These are phyloP conservation scores for Aspergillus jensenii DNA, from an alignment of 2,329 filamentous ascomycete genomes.

Conservation along the genomic window DNA sequence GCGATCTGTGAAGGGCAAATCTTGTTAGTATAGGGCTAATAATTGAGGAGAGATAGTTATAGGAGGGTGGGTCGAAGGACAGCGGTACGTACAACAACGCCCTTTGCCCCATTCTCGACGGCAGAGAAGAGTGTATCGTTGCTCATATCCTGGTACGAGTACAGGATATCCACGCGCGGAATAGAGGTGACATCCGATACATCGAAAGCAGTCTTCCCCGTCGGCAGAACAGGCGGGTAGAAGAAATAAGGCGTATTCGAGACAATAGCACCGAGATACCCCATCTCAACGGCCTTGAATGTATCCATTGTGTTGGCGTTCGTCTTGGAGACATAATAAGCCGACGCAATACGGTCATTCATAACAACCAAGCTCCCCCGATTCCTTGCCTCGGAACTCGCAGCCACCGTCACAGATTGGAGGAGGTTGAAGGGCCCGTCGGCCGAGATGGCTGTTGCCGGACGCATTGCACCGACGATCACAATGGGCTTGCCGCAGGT, in stretches of 20 bases:
- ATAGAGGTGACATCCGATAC: slow-evolving; percentile 17
- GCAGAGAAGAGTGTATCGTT: slow-evolving; percentile 23
- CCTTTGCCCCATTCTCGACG: slow-evolving; percentile 24
- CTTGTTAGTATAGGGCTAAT: neutral
- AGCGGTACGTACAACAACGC: slow-evolving; percentile 22
- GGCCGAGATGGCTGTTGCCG: slow-evolving; percentile 61
- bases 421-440: slow-evolving; percentile 65
- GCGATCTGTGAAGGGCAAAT: slow-evolving; percentile 15
- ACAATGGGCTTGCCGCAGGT: slow-evolving; percentile 60
- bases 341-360: slow-evolving; percentile 61
- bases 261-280: slow-evolving; percentile 59
- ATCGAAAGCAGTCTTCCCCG: slow-evolving; percentile 38
- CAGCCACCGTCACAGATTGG: slow-evolving; percentile 59
- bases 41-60: neutral
- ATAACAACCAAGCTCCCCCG: slow-evolving; percentile 61
- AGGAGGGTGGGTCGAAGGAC: neutral
- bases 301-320: slow-evolving; percentile 64
- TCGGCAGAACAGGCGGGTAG: slow-evolving; percentile 53
- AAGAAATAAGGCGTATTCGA: slow-evolving; percentile 62
- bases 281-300: slow-evolving; percentile 59
- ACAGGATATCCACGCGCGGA: slow-evolving; percentile 29
- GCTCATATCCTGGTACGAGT: slow-evolving; percentile 28
- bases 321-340: slow-evolving; percentile 62
- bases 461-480: slow-evolving; percentile 63
- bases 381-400: slow-evolving; percentile 43